Conservation (phyloP, 805 yeast species). For the Candida loeiensis region DNA sequence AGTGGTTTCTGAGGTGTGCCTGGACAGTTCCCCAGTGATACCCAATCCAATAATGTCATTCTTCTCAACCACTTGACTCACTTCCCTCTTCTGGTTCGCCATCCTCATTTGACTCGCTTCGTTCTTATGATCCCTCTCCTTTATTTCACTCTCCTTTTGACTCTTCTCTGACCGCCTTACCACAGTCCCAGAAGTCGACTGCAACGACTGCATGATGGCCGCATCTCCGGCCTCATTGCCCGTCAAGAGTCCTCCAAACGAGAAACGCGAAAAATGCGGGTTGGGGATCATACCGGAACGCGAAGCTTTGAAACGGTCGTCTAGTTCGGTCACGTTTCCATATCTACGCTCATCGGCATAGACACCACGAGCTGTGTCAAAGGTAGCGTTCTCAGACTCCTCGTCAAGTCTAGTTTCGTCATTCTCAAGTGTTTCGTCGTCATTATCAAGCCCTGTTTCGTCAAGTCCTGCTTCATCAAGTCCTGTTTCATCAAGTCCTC, state of each 20-base stretch:
- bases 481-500: neutral
- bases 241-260: conserved; percentile 34
- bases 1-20: conserved; percentile 8
- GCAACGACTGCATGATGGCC: conserved; percentile 11
- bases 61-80: too few relatives aligned
- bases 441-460: neutral
- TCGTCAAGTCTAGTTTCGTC: neutral
- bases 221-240: conserved; percentile 12
- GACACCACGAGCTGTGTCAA: too few relatives aligned
- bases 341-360: neutral
- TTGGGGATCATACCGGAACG: conserved; percentile 29
- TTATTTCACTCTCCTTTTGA: too few relatives aligned
- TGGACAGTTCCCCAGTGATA: conserved; percentile 1
- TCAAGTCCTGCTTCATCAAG: neutral
- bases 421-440: too few relatives aligned
- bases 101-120: too few relatives aligned
- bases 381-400: too few relatives aligned
- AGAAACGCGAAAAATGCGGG: conserved; percentile 40
- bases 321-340: neutral
- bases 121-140: too few relatives aligned
- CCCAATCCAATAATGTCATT: conserved; percentile 3
- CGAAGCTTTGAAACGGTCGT: neutral
- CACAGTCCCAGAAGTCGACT: conserved; percentile 18
- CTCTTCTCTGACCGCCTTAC: conserved; percentile 11
- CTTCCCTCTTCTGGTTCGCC: neutral